Percentiles rank a stretch among this genome's conserved stretches.
These are phyloP conservation scores for Pyricularia grisea DNA, from an alignment of 2,329 filamentous ascomycete species.

Conservation along the genomic window DNA sequence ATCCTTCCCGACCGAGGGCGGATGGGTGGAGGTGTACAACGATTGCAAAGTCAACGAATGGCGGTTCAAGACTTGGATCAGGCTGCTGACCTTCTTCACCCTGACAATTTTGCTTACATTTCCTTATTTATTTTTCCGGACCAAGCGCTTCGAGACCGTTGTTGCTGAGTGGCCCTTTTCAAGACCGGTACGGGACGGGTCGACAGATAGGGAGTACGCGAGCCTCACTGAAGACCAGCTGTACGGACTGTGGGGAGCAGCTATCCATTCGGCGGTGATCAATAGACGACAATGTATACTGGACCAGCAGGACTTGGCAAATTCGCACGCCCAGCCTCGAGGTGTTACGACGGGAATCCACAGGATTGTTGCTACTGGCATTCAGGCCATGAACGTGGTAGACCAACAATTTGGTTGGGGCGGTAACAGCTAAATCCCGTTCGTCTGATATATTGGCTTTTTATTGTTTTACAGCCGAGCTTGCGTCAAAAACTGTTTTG, in stretches of 20 bases:
- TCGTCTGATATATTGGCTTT: neutral
- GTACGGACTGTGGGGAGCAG: constrained; percentile 52
- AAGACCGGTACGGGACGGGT: constrained; percentile 19
- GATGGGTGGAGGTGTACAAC: constrained; percentile 53
- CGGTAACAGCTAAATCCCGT: constrained; percentile 12
- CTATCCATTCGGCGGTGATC: constrained; percentile 50
- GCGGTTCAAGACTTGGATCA: constrained; percentile 54
- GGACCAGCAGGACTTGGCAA: constrained; percentile 45
- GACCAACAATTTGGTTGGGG: constrained; percentile 48
- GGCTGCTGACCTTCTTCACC: constrained; percentile 55
- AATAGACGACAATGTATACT: constrained; percentile 45
- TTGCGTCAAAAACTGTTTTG: neutral
- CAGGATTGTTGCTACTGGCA: constrained; percentile 32
- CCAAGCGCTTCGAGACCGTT: constrained; percentile 57
- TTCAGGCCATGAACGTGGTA: constrained; percentile 40
- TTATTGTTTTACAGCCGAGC: neutral
- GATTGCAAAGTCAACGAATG: constrained; percentile 52
- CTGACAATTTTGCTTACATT: constrained; percentile 62
- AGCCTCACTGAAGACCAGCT: constrained; percentile 48
- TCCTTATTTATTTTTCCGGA: constrained; percentile 60
- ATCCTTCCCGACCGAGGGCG: constrained; percentile 48
- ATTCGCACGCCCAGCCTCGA: constrained; percentile 27
- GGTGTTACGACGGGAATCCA: constrained; percentile 23
- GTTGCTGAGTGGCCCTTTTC: constrained; percentile 52
- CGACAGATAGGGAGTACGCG: constrained; percentile 33